These are phyloP conservation scores for Tulasnella sp. DNA, from an alignment of 768 basidiomycete species.

Conservation along the genomic window DNA sequence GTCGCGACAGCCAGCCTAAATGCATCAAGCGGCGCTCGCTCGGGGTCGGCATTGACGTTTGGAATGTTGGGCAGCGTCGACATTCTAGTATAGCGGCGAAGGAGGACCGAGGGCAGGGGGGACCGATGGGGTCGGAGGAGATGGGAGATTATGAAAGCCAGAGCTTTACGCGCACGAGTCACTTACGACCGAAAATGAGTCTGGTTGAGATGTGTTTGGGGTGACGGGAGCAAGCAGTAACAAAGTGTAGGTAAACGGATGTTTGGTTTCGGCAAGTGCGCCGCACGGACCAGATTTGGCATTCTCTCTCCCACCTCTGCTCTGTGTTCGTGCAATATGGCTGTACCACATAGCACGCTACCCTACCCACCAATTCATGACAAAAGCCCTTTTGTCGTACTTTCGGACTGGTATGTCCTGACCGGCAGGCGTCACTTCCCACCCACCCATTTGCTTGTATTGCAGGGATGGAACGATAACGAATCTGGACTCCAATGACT, in stretches of 20 bases:
- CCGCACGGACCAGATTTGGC: neutral
- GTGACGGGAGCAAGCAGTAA: too few relatives aligned
- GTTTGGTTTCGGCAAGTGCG: too few relatives aligned
- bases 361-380: constrained; percentile 70
- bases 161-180: too few relatives aligned
- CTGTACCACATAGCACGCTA: constrained; percentile 50
- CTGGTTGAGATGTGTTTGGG: too few relatives aligned
- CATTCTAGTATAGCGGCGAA: too few relatives aligned
- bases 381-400: constrained; percentile 71
- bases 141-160: too few relatives aligned
- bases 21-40: constrained; percentile 53
- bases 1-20: constrained; percentile 76
- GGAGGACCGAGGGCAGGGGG: too few relatives aligned
- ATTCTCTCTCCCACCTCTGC: neutral
- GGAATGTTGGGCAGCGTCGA: constrained; percentile 18
- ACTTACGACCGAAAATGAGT: too few relatives aligned
- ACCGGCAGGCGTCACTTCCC: neutral
- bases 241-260: too few relatives aligned
- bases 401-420: constrained; percentile 74
- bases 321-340: neutral
- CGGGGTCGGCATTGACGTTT: constrained; percentile 51
- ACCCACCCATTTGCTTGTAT: neutral
- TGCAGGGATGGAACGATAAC: constrained; percentile 63
- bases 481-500: constrained; percentile 84
- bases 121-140: too few relatives aligned